phyloP scores from a whole-genome alignment of 805 yeast genomes.

The Jamesozyma rosinii region DNA sequence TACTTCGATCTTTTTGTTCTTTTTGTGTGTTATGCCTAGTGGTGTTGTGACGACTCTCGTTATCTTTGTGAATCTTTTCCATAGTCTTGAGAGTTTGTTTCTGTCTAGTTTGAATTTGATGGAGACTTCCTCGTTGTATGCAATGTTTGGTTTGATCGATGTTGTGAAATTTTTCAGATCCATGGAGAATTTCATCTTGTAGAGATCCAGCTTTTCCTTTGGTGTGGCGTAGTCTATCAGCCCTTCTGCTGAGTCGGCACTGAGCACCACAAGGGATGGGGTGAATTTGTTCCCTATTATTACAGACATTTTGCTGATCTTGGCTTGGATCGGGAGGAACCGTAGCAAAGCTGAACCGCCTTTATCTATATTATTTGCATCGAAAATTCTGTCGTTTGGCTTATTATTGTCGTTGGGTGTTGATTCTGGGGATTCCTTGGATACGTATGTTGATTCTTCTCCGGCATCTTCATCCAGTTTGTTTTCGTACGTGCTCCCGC shows the following conservation, averaged over 20 bases:
- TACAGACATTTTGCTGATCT: slow-evolving; percentile 56
- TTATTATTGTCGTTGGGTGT: slow-evolving; percentile 1
- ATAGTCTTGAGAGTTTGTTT: slow-evolving; percentile 16
- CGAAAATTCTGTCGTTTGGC: slow-evolving; percentile 15
- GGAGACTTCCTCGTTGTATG: slow-evolving; percentile 38
- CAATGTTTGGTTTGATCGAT: slow-evolving; percentile 60
- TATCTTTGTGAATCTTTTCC: slow-evolving; percentile 15
- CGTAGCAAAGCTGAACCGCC: slow-evolving; percentile 15
- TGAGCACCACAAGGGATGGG: slow-evolving; percentile 57
- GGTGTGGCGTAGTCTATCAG: slow-evolving; percentile 45
- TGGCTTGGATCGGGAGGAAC: slow-evolving; percentile 54
- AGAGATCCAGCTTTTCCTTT: slow-evolving; percentile 47
- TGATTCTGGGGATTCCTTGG: slow-evolving; percentile 2
- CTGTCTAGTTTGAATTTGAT: slow-evolving; percentile 14
- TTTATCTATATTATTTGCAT: slow-evolving; percentile 7
- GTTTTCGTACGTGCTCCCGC: background rate
- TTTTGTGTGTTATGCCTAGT: slow-evolving; percentile 1
- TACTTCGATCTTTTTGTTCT: slow-evolving; percentile 2
- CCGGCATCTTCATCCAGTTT: background rate
- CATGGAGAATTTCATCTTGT: slow-evolving; percentile 38
- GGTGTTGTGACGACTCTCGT: slow-evolving; percentile 8
- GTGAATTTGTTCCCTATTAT: slow-evolving; percentile 76
- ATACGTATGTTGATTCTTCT: background rate
- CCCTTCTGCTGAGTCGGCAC: slow-evolving; percentile 49
- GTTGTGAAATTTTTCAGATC: slow-evolving; percentile 46